Percentiles rank a stretch among this genome's conserved stretches.
These are phyloP conservation scores for Vaccinium myrtillus DNA, from an alignment of 148 eudicot genomes.

Conservation along the genomic window DNA sequence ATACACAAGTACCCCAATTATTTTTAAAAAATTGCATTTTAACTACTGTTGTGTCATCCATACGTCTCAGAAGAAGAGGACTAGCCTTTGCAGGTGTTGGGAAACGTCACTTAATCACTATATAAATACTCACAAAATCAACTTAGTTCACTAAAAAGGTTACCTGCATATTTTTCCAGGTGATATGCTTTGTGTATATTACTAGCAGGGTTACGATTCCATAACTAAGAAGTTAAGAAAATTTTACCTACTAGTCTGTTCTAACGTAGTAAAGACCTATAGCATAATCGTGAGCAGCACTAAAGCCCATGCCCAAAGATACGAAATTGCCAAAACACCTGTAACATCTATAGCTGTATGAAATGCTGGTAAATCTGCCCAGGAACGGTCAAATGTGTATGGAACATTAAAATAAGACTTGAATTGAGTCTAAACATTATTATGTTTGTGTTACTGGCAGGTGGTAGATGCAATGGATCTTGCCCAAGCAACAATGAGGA, in stretches of 20 bases:
- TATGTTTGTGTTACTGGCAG: slow-evolving; percentile 34
- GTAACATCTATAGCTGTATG: not conserved
- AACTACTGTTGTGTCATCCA: not conserved
- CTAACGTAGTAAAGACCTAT: not conserved
- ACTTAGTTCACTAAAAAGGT: not conserved
- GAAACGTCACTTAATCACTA: not conserved
- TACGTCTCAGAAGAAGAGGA: not conserved
- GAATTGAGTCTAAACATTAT: not conserved
- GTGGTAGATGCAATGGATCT: slow-evolving; percentile 85
- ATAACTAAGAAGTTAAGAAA: not conserved
- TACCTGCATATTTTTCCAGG: not conserved
- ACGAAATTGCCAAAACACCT: not conserved
- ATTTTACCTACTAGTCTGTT: not conserved
- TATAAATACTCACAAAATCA: not conserved
- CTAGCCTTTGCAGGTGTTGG: not conserved
- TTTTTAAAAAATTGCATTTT: not conserved
- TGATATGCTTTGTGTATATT: not conserved
- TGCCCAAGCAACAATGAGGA: slow-evolving; percentile 79
- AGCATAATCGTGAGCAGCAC: not conserved
- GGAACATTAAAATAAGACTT: not conserved
- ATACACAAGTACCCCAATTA: not conserved
- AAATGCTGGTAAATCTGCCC: not conserved
- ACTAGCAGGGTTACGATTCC: not conserved
- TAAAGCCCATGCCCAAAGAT: not conserved
- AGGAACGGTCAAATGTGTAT: not conserved